Evolutionary conservation across 345 rosid species (phyloP), one percentile per base, ranked within the genome.

Genomic region (Cardamine occulta): DNA sequence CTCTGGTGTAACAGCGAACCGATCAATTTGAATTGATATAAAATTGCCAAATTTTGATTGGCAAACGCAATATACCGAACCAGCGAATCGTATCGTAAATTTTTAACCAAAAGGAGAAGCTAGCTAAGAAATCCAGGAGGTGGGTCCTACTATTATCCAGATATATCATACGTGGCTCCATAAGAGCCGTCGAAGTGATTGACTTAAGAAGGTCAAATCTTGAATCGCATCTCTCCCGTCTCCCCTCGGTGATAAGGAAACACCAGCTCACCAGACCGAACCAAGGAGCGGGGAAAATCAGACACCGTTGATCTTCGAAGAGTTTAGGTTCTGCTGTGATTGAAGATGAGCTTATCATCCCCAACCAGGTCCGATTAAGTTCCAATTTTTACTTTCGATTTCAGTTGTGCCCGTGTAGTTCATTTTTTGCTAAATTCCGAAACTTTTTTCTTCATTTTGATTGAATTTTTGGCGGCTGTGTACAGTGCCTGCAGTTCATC

Each of bases 401-500:
- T 52, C 34, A 15, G 17, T 35, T 32, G 6, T 70, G 28, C 60
- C 19, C 19, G 3, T 26, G 37, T 60, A 26, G 19, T 54, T 14
- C 4, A 1, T 29, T 28, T 72, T 52, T 24, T 8, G 17, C 40
- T 55, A 44, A 63, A 76, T 48, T 37, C 44, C 3, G 63, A 76
- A 39, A 56, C 15, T 34, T 34, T 68, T 24, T 12, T 71, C 24
- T 60, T 45, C 19, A 7, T 48, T n/a, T 54, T 5, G 23, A 4
- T 13, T 13, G 37, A 26, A 4, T 11, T 13, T 29, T 8, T 26
- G 63, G 53, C 34, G 32, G 31, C 54, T 75, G 26, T 58, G 7
- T 6, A 57, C 77, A 80, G 83, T 77, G 84, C 81, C 3, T 83
- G 86, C 66, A 80, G 85, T 66, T 81, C 81, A 3, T 66, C 82